Conservation (phyloP, 2,329 filamentous ascomycete genomes). For the Cyphellophora europaea region DNA sequence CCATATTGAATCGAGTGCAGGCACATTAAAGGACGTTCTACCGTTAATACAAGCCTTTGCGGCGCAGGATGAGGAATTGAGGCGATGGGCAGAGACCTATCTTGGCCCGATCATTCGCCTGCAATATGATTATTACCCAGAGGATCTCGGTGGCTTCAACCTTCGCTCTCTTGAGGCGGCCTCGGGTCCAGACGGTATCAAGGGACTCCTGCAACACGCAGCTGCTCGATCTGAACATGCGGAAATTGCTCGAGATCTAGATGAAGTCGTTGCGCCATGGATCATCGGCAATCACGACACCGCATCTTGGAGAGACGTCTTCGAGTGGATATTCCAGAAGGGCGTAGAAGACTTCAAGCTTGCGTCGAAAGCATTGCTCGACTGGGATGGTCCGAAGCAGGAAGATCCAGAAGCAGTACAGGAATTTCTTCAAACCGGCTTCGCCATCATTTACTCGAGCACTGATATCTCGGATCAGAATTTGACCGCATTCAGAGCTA, state of each 20-base stretch:
- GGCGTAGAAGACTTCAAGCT: conserved; percentile 41
- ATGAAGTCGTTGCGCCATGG: conserved; percentile 53
- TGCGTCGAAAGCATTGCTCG: conserved; percentile 40
- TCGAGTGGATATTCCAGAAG: conserved; percentile 48
- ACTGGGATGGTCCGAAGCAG: conserved; percentile 53
- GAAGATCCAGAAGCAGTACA: conserved; percentile 44
- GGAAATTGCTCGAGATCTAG: conserved; percentile 43
- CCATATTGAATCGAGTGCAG: conserved; percentile 49
- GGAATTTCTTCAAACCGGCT: conserved; percentile 49
- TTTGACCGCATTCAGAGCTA: not conserved
- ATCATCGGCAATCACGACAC: conserved; percentile 43
- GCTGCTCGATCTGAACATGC: conserved; percentile 14
- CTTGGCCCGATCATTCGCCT: conserved; percentile 50
- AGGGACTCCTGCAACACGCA: conserved; percentile 41
- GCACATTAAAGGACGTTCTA: conserved; percentile 46
- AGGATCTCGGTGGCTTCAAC: conserved; percentile 33
- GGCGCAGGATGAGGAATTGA: conserved; percentile 40
- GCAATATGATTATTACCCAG: conserved; percentile 54
- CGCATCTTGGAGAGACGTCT: conserved; percentile 48
- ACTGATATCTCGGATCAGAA: conserved; percentile 21
- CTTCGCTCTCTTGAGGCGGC: conserved; percentile 45
- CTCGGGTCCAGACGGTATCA: conserved; percentile 41
- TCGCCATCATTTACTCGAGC: conserved; percentile 50
- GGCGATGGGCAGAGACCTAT: conserved; percentile 51
- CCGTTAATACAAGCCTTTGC: conserved; percentile 51